These are phyloP conservation scores for Cokeromyces recurvatus DNA, from an alignment of 371 early-diverging fungal species.

Conservation along the genomic window DNA sequence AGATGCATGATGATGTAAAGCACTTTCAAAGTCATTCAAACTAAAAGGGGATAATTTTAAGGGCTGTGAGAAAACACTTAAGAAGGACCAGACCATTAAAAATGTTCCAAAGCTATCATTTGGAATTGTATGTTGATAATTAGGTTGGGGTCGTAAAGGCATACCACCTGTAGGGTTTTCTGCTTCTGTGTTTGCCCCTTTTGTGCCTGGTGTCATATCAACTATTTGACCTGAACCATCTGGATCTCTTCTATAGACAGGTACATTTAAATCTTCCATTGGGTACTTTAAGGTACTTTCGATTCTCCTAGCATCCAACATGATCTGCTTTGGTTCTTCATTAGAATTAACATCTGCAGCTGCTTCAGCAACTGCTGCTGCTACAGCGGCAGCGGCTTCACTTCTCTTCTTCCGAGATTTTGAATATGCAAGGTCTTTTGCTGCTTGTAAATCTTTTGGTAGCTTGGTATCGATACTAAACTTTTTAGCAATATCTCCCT, in stretches of 20 bases:
- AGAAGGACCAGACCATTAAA: conserved; percentile 43
- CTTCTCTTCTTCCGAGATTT: conserved; percentile 45
- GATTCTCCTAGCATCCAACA: conserved; percentile 22
- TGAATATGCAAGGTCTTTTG: conserved; percentile 35
- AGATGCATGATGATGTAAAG: conserved; percentile 19
- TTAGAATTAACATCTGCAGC: conserved; percentile 6
- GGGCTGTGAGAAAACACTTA: conserved; percentile 37
- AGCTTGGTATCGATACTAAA: conserved; percentile 48
- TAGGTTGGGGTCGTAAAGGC: conserved; percentile 20
- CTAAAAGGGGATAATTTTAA: conserved; percentile 34
- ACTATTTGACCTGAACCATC: conserved; percentile 23
- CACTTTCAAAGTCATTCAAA: conserved; percentile 44
- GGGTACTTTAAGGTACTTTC: conserved; percentile 50
- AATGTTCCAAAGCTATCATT: conserved; percentile 29
- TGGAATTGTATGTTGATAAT: conserved; percentile 21
- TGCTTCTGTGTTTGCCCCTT: conserved; percentile 1
- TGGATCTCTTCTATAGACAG: conserved; percentile 30
- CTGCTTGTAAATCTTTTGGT: conserved; percentile 42
- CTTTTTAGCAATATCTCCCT: conserved; percentile 38
- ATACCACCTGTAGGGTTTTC: conserved; percentile 34
- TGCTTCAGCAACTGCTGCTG: conserved; percentile 9
- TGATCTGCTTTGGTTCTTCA: conserved; percentile 8
- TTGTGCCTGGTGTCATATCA: conserved; percentile 31
- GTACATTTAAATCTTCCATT: conserved; percentile 57
- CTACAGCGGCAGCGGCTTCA: background rate